Evolutionary conservation across 805 yeast genomes (phyloP), one percentile per base, ranked within the genome.

Genomic region (Candida vartiovaarae): DNA sequence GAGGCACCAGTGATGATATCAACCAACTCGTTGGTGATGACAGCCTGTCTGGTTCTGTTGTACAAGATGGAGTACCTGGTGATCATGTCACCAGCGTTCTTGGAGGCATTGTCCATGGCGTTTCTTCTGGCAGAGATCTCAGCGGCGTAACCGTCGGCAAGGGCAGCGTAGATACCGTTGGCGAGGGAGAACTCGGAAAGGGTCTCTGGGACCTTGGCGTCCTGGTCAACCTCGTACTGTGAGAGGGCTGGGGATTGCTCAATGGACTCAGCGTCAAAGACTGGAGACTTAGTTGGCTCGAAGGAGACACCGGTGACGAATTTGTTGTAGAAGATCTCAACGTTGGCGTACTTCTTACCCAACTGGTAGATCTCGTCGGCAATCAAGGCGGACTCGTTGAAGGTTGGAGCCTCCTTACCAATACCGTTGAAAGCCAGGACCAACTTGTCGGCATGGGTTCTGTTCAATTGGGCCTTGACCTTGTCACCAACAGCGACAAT

Each of bases 1-100:
- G 98, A 88, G 63, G 99, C 99, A 89, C 99, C 99, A 62, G 99
- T 93, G 70, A 93, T 91, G 65, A 93, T 93, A 75, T 93, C 99
- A 65, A 93, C 99, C 82, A 93, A 77, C 78, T 93, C 99, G 81
- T 93, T 93, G 72, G 98, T 90, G 65, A 91, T 91, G 65, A 90
- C 96, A 57, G 97, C 96, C 80, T 93, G 99, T 78, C 97, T 88
- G 64, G 97, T 84, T 81, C 99, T 91, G 90, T 93, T 93, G 76
- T 93, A 93, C 72, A 93, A 82, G 70, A 93, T 93, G 57, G 98
- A 84, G 84, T 86, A 91, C 66, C 79, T 84, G 74, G 78, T 81
- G 67, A 93, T 93, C 98, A 93, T 93, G 62, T 93, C 99, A 74
- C 95, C 96, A 52, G 99, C 99, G 67, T 91, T 91, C 93, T 93